These are phyloP conservation scores for Fusarium sp. DNA, from an alignment of 2,329 filamentous ascomycete species.

Conservation along the genomic window DNA sequence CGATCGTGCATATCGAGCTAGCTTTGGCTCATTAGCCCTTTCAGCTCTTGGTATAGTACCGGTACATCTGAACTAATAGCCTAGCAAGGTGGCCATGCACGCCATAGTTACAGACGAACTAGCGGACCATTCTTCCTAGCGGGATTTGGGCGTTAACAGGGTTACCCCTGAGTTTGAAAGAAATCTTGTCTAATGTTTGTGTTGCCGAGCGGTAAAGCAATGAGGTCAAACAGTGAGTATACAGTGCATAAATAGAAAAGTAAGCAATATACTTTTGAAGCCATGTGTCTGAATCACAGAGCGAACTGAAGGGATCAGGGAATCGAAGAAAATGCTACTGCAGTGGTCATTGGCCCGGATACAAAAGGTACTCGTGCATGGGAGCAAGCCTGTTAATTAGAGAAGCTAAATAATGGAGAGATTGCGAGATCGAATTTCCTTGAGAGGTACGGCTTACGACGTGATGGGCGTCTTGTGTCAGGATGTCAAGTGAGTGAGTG, in stretches of 20 bases:
- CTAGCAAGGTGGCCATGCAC: constrained; percentile 27
- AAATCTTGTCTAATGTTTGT: not conserved
- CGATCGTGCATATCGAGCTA: constrained; percentile 34
- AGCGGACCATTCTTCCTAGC: constrained; percentile 11
- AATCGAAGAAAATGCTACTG: not conserved
- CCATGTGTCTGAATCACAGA: not conserved
- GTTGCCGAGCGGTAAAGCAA: not conserved
- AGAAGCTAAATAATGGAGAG: not conserved
- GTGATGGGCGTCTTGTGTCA: not conserved
- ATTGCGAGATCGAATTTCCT: not conserved
- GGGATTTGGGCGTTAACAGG: constrained; percentile 2
- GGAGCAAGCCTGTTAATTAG: not conserved
- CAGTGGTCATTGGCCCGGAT: constrained; percentile 15
- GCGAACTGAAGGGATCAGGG: not conserved
- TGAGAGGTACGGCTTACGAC: not conserved
- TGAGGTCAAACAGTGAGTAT: not conserved
- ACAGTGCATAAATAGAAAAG: not conserved
- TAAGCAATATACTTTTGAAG: not conserved
- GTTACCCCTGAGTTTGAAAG: constrained; percentile 22
- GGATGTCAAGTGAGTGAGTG: not conserved
- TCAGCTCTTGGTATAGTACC: constrained; percentile 4
- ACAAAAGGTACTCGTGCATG: not conserved
- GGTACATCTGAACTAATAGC: not conserved
- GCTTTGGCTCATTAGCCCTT: not conserved
- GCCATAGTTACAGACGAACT: constrained; percentile 33